phyloP scores from a whole-genome alignment of 73 alveolate species.

The Diophrys appendiculata region DNA sequence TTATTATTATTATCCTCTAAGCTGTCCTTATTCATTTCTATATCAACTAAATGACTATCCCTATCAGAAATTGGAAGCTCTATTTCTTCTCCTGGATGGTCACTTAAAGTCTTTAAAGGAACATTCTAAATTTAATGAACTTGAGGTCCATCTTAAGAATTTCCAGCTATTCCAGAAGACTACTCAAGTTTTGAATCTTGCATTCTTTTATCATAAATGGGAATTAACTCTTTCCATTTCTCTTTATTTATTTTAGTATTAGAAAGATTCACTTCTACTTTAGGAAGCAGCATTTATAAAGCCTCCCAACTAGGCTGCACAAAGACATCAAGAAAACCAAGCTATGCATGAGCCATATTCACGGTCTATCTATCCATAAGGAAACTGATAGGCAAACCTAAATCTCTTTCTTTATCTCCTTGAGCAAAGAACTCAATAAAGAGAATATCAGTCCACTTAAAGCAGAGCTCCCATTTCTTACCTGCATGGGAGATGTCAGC shows the following conservation, averaged over 20 bases:
- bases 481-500: constrained; percentile 62
- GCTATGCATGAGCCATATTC: constrained; percentile 46
- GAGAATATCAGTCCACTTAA: constrained; percentile 70
- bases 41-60: too few species aligned
- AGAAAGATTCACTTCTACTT: background rate
- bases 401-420: constrained; percentile 75
- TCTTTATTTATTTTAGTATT: background rate
- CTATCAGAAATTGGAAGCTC: too few species aligned
- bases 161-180: too few species aligned
- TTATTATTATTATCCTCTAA: too few species aligned
- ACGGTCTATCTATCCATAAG: constrained; percentile 65
- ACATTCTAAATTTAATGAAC: too few species aligned
- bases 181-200: too few species aligned
- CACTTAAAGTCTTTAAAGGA: too few species aligned
- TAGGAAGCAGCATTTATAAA: constrained; percentile 8
- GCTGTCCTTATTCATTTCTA: too few species aligned
- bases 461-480: constrained; percentile 56
- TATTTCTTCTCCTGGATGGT: too few species aligned
- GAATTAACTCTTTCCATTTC: constrained; percentile 23
- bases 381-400: constrained; percentile 44
- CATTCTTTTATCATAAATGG: constrained; percentile 5
- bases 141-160: too few species aligned
- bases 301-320: constrained; percentile 33
- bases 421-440: constrained; percentile 65
- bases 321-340: constrained; percentile 65